phyloP scores from a whole-genome alignment of 805 yeast genomes.

The Pichia gijzeniarum region DNA sequence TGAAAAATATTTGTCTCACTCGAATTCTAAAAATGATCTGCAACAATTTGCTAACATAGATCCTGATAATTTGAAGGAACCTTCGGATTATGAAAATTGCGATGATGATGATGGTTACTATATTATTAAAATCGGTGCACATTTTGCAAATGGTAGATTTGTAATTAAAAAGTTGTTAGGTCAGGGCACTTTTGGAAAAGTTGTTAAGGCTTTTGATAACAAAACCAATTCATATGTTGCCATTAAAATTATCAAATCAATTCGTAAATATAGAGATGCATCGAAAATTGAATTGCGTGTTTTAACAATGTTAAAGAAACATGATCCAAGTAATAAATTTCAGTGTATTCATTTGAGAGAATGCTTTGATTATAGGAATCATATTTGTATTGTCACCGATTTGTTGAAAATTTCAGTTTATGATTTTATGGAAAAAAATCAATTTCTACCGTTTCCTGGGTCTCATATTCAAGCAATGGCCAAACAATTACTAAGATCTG shows the following conservation, averaged over 20 bases:
- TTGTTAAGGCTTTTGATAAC: slow-evolving; percentile 73
- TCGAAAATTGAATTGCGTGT: slow-evolving; percentile 88
- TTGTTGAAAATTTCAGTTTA: slow-evolving; percentile 76
- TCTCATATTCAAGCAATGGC: slow-evolving; percentile 86
- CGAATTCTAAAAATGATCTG: slow-evolving; percentile 1
- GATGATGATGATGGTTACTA: slow-evolving; percentile 75
- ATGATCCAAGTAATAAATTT: slow-evolving; percentile 60
- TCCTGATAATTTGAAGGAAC: slow-evolving; percentile 17
- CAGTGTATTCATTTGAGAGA: slow-evolving; percentile 83
- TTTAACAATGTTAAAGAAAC: slow-evolving; percentile 61
- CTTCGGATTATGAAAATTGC: slow-evolving; percentile 30
- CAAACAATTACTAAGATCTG: slow-evolving; percentile 76
- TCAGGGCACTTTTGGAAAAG: slow-evolving; percentile 92
- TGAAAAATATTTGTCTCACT: not conserved
- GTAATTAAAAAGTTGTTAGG: slow-evolving; percentile 65
- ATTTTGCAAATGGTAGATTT: slow-evolving; percentile 68
- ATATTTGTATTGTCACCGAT: slow-evolving; percentile 90
- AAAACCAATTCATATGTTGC: slow-evolving; percentile 63
- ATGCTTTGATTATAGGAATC: slow-evolving; percentile 88
- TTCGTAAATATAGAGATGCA: slow-evolving; percentile 93
- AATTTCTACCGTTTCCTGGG: slow-evolving; percentile 87
- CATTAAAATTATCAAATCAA: slow-evolving; percentile 84
- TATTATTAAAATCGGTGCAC: slow-evolving; percentile 49
- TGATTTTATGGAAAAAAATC: slow-evolving; percentile 82
- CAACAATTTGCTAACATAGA: not conserved